Evolutionary conservation across 306 rosid genomes (phyloP), one percentile per base, ranked within the genome.

Genomic region (Hylodesmum podocarpum): DNA sequence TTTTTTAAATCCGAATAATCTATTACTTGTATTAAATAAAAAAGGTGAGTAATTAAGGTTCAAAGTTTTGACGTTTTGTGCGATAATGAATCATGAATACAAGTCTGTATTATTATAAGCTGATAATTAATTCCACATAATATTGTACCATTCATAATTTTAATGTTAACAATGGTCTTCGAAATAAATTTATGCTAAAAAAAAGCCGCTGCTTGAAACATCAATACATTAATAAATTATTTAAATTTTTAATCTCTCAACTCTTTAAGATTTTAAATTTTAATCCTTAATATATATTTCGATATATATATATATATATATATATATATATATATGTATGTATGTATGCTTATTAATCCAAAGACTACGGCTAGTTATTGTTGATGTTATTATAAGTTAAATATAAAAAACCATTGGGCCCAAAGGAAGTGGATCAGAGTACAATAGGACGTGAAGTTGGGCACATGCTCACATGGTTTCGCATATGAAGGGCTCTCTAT

Each of bases 391-490:
- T 21, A 64, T 5, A 76, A 43, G 14, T n/a, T 75, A 55, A 27
- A 28, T 49, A 61, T n/a, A 51, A 49, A 81, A 75, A 75, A 61
- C 12, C 16, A 57, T 75, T 66, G 88, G 91, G 81, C 31, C 88
- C 87, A 75, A 0, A 37, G 80, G 49, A 83, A 73, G 73, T 50
- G 79, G 67, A 73, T 70, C n/a, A 76, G 75, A 28, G 58, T 61
- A 16, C 69, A 69, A 54, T 41, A 78, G 39, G 87, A 91, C 85
- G 21, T 79, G 73, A 85, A 76, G 76, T 46, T 22, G 19, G 50
- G 78, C 96, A 93, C 92, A 86, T 93, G 92, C 15, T 77, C 93
- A 88, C 98, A 89, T 91, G 98, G 91, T 66, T 53, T 73, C 28
- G 90, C 97, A 91, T 96, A 86, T 91, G 91, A 72, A 61, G 69